A percentile compares a stretch with the other conserved stretches of the same genome.
Evolutionary conservation across 1,139 yeast species (phyloP).

Genomic region (Meyerozyma athensensis): DNA sequence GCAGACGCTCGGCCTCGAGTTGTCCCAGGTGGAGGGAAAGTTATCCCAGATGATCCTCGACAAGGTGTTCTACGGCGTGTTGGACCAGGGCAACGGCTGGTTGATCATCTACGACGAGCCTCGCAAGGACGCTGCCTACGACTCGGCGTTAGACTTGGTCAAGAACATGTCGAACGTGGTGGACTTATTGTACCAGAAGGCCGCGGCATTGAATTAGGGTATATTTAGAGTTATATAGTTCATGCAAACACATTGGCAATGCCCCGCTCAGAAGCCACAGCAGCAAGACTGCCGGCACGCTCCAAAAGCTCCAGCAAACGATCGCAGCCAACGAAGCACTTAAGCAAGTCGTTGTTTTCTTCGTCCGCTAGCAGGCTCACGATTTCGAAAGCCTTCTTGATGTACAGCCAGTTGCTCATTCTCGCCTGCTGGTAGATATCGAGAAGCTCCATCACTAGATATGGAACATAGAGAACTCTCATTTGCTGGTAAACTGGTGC

Average conservation of each 20-base stretch:
- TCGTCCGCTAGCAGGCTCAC: constrained; percentile 48
- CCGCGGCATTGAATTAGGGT: constrained; percentile 63
- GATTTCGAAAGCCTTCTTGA: constrained; percentile 53
- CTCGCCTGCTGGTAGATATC: constrained; percentile 46
- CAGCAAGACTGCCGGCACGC: constrained; percentile 53
- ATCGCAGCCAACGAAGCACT: constrained; percentile 57
- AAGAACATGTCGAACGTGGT: constrained; percentile 86
- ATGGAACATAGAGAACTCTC: constrained; percentile 71
- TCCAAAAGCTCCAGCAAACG: constrained; percentile 58
- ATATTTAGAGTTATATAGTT: constrained; percentile 4
- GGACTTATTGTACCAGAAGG: constrained; percentile 90
- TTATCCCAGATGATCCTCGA: constrained; percentile 95
- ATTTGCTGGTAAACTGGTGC: constrained; percentile 30
- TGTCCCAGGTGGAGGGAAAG: constrained; percentile 89
- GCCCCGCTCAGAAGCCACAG: constrained; percentile 41
- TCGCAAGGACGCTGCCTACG: constrained; percentile 82
- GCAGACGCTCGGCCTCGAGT: constrained; percentile 79
- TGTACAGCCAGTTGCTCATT: constrained; percentile 32
- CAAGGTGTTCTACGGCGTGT: constrained; percentile 88
- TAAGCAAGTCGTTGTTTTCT: constrained; percentile 33
- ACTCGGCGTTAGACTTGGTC: constrained; percentile 79
- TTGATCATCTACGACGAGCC: constrained; percentile 88
- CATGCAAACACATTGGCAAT: constrained; percentile 30
- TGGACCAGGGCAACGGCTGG: constrained; percentile 99
- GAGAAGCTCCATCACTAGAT: constrained; percentile 58